phyloP scores from a whole-genome alignment of 495 filamentous ascomycete genomes.

The Penicillium chermesinum region DNA sequence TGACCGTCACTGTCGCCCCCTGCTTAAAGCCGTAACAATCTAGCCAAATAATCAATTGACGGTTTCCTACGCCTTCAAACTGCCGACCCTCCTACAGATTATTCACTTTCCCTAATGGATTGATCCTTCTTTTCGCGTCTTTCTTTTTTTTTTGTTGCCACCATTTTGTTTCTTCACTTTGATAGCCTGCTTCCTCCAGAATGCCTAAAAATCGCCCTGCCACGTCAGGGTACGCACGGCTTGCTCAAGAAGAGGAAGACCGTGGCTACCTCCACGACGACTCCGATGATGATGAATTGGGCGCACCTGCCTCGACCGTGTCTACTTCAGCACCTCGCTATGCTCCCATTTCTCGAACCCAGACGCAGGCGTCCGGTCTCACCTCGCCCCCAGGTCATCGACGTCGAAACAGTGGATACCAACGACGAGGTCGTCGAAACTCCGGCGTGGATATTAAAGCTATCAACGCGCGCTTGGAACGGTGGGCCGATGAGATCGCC shows the following conservation, averaged over 20 bases:
- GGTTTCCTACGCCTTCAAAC: conserved; percentile 17
- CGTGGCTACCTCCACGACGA: conserved; percentile 56
- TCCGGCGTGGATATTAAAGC: conserved; percentile 97
- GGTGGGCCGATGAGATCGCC: conserved; percentile 98
- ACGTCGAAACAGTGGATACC: conserved; percentile 42
- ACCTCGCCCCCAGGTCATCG: conserved; percentile 37
- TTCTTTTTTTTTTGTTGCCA: conserved; percentile 15
- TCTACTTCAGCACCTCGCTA: conserved; percentile 64
- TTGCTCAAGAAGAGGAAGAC: conserved; percentile 84
- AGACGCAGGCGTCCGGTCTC: conserved; percentile 42
- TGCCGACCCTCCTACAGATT: conserved; percentile 2
- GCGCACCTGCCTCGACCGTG: conserved; percentile 51
- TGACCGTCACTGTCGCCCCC: conserved; percentile 13
- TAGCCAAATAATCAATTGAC: conserved; percentile 23
- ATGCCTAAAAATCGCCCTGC: conserved; percentile 61
- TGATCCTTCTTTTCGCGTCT: conserved; percentile 14
- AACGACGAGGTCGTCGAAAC: conserved; percentile 62
- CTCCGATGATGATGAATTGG: conserved; percentile 62
- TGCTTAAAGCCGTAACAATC: conserved; percentile 14
- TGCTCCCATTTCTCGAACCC: conserved; percentile 55
- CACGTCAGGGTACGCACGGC: conserved; percentile 85
- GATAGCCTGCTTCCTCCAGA: conserved; percentile 17
- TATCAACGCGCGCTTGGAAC: conserved; percentile 92
- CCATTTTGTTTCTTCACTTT: conserved; percentile 13
- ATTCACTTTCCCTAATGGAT: conserved; percentile 19